Conservation (phyloP, 345 rosid genomes). For the Murraya koenigii region DNA sequence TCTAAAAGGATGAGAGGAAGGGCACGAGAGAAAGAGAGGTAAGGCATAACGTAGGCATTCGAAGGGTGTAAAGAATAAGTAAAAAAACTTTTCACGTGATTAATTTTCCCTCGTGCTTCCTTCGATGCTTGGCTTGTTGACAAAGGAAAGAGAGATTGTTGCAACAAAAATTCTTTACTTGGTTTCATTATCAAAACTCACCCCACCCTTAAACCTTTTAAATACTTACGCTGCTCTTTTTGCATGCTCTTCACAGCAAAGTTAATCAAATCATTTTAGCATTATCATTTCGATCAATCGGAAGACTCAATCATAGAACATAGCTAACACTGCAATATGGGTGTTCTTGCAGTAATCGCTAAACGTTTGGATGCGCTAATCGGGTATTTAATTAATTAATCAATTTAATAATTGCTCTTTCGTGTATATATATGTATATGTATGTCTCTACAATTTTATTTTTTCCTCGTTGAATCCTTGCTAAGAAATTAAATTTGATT, state of each 20-base stretch:
- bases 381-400: slow-evolving; percentile 40
- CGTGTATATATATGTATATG: no score
- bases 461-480: no score
- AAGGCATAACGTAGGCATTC: no score
- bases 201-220: neutral
- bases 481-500: neutral
- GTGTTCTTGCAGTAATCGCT: slow-evolving; percentile 46
- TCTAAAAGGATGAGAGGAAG: no score
- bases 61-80: no score
- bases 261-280: no score
- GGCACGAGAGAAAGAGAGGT: no score
- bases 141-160: slow-evolving; percentile 5
- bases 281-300: neutral
- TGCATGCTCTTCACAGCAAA: no score
- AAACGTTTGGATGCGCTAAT: slow-evolving; percentile 60
- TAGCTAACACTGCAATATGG: slow-evolving; percentile 46
- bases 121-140: slow-evolving; percentile 20
- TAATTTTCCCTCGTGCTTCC: no score
- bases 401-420: no score
- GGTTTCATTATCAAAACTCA: neutral
- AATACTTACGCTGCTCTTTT: neutral
- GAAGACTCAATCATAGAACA: neutral
- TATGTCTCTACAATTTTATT: no score
- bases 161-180: slow-evolving; percentile 16
- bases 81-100: no score